Conservation (phyloP, 2,329 filamentous ascomycete genomes). For the Hypoxylon sp. region DNA sequence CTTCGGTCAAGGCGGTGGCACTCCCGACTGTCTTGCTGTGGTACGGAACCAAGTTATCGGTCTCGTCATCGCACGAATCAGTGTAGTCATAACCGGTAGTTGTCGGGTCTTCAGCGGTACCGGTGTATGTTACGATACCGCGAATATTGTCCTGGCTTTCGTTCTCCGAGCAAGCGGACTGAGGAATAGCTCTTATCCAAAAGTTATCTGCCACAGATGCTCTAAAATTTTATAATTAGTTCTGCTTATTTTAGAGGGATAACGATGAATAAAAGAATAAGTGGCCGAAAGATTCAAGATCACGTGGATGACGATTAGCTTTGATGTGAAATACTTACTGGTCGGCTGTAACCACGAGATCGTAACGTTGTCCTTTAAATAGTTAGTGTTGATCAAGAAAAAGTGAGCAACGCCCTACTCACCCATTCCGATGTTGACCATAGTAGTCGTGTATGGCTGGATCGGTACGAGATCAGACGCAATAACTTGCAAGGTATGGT, state of each 20-base stretch:
- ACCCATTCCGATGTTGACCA: conserved; percentile 56
- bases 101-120: conserved; percentile 40
- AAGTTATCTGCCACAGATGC: conserved; percentile 56
- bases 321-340: conserved; percentile 55
- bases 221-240: conserved; percentile 40
- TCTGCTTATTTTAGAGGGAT: conserved; percentile 35
- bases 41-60: conserved; percentile 54
- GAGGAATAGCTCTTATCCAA: conserved; percentile 65
- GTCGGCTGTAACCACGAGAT: conserved; percentile 63
- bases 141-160: conserved; percentile 60
- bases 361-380: conserved; percentile 59
- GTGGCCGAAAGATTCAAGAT: background rate
- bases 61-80: conserved; percentile 56
- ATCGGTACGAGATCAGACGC: conserved; percentile 72
- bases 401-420: conserved; percentile 11
- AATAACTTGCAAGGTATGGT: conserved; percentile 71
- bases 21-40: conserved; percentile 54
- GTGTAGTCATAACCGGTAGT: conserved; percentile 42
- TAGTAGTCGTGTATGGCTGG: conserved; percentile 65
- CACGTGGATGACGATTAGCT: background rate
- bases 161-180: conserved; percentile 60
- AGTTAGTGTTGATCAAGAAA: conserved; percentile 22
- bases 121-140: conserved; percentile 64
- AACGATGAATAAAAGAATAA: background rate
- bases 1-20: conserved; percentile 47